Evolutionary conservation across 805 yeast genomes (phyloP).

Genomic region (Zygotorulaspora florentina): DNA sequence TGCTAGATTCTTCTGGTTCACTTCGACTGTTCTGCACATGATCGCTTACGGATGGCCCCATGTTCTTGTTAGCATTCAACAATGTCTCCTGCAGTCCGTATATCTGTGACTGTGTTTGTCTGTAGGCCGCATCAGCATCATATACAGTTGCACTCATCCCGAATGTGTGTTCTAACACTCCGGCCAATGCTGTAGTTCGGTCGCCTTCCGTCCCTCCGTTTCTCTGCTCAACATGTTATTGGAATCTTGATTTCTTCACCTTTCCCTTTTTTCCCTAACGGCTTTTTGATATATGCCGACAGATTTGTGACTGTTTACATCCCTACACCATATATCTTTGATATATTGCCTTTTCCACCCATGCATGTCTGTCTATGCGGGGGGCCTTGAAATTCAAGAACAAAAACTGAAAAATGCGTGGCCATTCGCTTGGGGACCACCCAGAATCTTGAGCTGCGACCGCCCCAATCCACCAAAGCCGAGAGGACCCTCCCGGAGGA

Average conservation of each 20-base stretch:
- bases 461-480: too few relatives aligned
- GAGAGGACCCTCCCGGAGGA: too few relatives aligned
- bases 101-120: slow-evolving; percentile 33
- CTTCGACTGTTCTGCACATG: neutral
- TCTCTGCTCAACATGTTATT: too few relatives aligned
- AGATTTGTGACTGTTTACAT: neutral
- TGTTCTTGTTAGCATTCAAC: slow-evolving; percentile 25
- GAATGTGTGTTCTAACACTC: neutral
- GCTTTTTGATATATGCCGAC: neutral
- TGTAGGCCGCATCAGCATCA: slow-evolving; percentile 24
- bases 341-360: neutral
- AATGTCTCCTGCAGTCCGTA: slow-evolving; percentile 34
- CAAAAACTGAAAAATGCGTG: too few relatives aligned
- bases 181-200: neutral
- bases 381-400: neutral
- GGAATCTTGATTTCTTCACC: neutral
- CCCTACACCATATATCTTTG: neutral
- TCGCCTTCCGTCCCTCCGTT: neutral
- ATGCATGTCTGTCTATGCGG: neutral
- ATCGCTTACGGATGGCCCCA: neutral
- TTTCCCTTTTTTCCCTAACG: neutral
- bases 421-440: too few relatives aligned
- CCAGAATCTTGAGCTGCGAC: too few relatives aligned
- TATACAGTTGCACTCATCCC: slow-evolving; percentile 3
- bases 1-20: neutral